Evolutionary conservation across 1,139 yeast genomes (phyloP).

Genomic region (Pichia sp.): DNA sequence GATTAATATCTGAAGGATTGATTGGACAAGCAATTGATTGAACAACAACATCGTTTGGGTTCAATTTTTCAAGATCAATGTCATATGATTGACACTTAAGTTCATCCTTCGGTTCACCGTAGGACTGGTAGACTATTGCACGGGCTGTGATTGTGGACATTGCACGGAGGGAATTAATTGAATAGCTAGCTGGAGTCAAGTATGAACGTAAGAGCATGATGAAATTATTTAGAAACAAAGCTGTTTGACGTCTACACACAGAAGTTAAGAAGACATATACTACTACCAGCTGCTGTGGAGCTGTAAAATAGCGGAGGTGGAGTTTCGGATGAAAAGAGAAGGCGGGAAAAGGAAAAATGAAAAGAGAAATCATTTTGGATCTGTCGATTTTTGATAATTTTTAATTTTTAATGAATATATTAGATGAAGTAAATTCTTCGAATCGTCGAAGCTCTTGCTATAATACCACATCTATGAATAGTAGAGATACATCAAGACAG

Average conservation of each 20-base stretch:
- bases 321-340: neutral
- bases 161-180: slow-evolving; percentile 5
- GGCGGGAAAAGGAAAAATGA: neutral
- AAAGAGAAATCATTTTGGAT: neutral
- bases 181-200: neutral
- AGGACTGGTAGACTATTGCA: slow-evolving; percentile 50
- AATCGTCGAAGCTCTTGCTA: neutral
- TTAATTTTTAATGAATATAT: too few relatives aligned
- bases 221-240: neutral
- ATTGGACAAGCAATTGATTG: slow-evolving; percentile 79
- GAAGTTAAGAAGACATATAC: too few relatives aligned
- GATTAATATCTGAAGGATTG: slow-evolving; percentile 89
- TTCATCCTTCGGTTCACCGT: slow-evolving; percentile 57
- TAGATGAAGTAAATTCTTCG: too few relatives aligned
- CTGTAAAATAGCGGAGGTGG: neutral
- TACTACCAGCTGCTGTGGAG: neutral
- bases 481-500: neutral
- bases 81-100: slow-evolving; percentile 47
- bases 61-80: slow-evolving; percentile 34
- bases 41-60: slow-evolving; percentile 45
- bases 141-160: slow-evolving; percentile 33
- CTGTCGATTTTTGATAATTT: neutral
- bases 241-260: too few relatives aligned
- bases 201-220: slow-evolving; percentile 4
- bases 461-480: neutral